Evolutionary conservation across 1,284 basidiomycete species (phyloP), one percentile per base, ranked within the genome.

Genomic region (Leccinum cinnamomeum): DNA sequence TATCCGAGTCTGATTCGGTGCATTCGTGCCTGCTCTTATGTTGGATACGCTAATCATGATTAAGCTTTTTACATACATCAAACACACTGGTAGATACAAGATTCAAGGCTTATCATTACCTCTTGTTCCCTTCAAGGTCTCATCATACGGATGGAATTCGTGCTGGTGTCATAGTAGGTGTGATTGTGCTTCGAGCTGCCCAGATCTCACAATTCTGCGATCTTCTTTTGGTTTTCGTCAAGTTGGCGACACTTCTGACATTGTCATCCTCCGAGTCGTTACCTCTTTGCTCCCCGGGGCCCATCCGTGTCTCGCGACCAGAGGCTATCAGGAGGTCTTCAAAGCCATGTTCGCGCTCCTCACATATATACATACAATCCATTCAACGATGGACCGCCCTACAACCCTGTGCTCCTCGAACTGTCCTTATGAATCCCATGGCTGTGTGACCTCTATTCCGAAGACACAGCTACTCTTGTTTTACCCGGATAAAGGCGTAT

Each of bases 151-250:
- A 96, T 69, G 93, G 94, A 63, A 90, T 98, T 70, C 90, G 91
- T 64, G 92, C 91, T 57, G 94, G 94, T 78, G 83, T 95, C 65
- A 91, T 97, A 91, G 89, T 90, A 71, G 30, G 81, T 71, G 12
- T 53, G 53, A 25, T 50, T 30, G 28, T 23, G 8, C 6, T n/a
- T 7, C n/a, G 14, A 55, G 54, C 25, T 30, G 3, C 23, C 4
- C 6, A 6, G 8, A 20, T 20, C 57, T 65, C n/a, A 66, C 2
- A 35, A 44, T 57, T 66, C 62, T 54, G 16, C 63, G 90, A 84
- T 98, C 97, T 3, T 98, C 95, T 20, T 99, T 99, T 81, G 97
- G 97, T 70, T 99, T 99, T 83, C 97, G 97, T 71, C 97, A 99
- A 86, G 96, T 98, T 67, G 97, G 25, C 25, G 25, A 28, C 25